Conservation (phyloP, 306 rosid genomes). For the Cicer bijugum region DNA sequence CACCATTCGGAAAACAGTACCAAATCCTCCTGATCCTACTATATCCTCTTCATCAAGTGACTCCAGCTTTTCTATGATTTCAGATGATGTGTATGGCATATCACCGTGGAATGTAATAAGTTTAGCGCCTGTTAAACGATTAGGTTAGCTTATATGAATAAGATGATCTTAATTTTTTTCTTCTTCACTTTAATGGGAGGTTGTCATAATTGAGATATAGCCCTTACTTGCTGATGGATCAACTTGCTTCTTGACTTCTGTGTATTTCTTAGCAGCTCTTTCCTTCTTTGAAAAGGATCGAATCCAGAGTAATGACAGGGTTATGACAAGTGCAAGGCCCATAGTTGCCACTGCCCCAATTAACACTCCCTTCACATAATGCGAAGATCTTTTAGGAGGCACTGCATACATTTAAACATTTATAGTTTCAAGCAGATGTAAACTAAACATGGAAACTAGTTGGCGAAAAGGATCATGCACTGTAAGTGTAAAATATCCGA, state of each 20-base stretch:
- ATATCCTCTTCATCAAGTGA: slow-evolving; percentile 75
- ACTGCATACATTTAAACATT: slow-evolving; percentile 53
- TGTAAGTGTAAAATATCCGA: too few relatives aligned
- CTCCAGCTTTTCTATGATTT: slow-evolving; percentile 87
- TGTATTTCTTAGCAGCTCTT: slow-evolving; percentile 68
- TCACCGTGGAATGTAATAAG: slow-evolving; percentile 96
- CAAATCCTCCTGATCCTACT: slow-evolving; percentile 92
- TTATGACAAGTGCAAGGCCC: slow-evolving; percentile 61
- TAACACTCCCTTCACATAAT: slow-evolving; percentile 70
- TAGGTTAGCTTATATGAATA: slow-evolving; percentile 18
- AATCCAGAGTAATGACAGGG: slow-evolving; percentile 73
- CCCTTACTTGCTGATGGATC: slow-evolving; percentile 64
- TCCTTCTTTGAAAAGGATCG: slow-evolving; percentile 74
- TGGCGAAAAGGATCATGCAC: too few relatives aligned
- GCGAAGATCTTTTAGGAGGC: slow-evolving; percentile 76
- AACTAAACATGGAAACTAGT: neutral
- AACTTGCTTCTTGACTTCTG: slow-evolving; percentile 79
- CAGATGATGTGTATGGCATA: slow-evolving; percentile 80
- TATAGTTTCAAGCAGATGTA: slow-evolving; percentile 24
- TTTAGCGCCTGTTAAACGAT: slow-evolving; percentile 67
- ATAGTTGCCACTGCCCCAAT: slow-evolving; percentile 72
- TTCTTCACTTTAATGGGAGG: neutral
- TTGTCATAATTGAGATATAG: slow-evolving; percentile 34
- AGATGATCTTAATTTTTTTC: neutral
- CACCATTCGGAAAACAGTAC: slow-evolving; percentile 90